Evolutionary conservation across 2,329 filamentous ascomycete genomes (phyloP), one percentile per base, ranked within the genome.

Genomic region (Aspergillus oerlinghausenensis): DNA sequence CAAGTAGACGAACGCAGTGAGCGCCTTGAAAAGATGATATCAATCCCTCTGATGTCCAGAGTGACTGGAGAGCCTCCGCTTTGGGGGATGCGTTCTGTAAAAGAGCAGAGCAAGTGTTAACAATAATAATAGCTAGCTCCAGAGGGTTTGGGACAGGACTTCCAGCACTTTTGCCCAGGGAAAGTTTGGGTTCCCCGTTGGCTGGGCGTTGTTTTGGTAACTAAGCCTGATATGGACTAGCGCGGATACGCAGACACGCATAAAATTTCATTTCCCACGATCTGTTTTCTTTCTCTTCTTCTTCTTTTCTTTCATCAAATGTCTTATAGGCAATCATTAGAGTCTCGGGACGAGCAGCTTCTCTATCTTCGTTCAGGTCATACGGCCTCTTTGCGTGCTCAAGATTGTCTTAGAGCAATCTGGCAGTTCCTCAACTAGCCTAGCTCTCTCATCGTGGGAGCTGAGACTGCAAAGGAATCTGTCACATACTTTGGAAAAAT

Each of bases 301-400:
- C 71, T 75, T 75, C 73, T 80, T 75, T 74, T 80, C 80, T 74
- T 75, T 75, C 72, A 69, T 71, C 74, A 75, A 78, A 82, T 82
- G 80, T 82, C 79, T 73, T 73, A 77, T 82, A 93, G 91, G 88
- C 89, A 88, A 85, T 89, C 90, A 89, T 93, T 97, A 97, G 94
- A 99, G 94, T 99, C 94, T 95, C 93, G 92, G 89, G 89, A 86
- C 86, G 89, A 86, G 89, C 85, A 65, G 21, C 60, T 72, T 73
- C 71, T 92, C 90, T 90, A 84, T 97, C 84, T 89, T 91, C 92
- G 86, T 89, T 90, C 89, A 95, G 90, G 84, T 88, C 84, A 86
- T 82, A 76, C 75, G 84, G 88, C 83, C 89, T 92, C 88, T 79
- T 80, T 80, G 90, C 92, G 93, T 90, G 94, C 94, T 99, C 92